Evolutionary conservation across 1,284 basidiomycete species (phyloP).

Genomic region (Phellopilus nigrolimitatus): DNA sequence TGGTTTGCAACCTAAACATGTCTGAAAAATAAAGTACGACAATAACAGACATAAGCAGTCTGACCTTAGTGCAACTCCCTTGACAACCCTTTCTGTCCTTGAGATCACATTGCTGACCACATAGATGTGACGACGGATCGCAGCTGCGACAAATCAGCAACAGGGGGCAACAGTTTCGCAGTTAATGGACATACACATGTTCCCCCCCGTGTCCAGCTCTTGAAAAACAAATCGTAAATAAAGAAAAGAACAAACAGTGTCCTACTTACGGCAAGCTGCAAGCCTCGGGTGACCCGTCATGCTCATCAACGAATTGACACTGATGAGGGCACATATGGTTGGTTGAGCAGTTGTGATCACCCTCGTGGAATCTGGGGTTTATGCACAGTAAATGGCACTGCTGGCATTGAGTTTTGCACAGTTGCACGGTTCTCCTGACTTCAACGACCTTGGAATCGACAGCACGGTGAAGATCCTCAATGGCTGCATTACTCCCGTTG

Average conservation of each 20-base stretch:
- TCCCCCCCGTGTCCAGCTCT: constrained; percentile 54
- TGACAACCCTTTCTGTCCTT: constrained; percentile 43
- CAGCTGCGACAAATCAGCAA: constrained; percentile 35
- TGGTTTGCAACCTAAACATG: constrained; percentile 40
- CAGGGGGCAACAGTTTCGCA: not conserved
- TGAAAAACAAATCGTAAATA: constrained; percentile 6
- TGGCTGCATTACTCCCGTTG: constrained; percentile 36
- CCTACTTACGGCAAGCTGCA: constrained; percentile 40
- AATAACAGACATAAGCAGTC: not conserved
- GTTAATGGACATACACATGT: constrained; percentile 40
- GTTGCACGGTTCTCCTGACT: constrained; percentile 39
- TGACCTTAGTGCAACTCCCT: constrained; percentile 45
- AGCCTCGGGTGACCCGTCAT: constrained; percentile 26
- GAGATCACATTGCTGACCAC: constrained; percentile 43
- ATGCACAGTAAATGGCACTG: constrained; percentile 47
- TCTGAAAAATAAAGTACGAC: not conserved
- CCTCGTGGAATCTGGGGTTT: constrained; percentile 39
- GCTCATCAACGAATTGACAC: constrained; percentile 41
- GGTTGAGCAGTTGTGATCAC: constrained; percentile 45
- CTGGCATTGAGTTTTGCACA: constrained; percentile 45
- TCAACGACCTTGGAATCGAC: constrained; percentile 41
- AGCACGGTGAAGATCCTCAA: constrained; percentile 41
- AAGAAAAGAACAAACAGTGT: constrained; percentile 27
- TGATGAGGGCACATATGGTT: constrained; percentile 39
- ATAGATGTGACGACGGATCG: constrained; percentile 43